Evolutionary conservation across 495 filamentous ascomycete species (phyloP), one percentile per base, ranked within the genome.

Genomic region (Hypoxylon intermedium): DNA sequence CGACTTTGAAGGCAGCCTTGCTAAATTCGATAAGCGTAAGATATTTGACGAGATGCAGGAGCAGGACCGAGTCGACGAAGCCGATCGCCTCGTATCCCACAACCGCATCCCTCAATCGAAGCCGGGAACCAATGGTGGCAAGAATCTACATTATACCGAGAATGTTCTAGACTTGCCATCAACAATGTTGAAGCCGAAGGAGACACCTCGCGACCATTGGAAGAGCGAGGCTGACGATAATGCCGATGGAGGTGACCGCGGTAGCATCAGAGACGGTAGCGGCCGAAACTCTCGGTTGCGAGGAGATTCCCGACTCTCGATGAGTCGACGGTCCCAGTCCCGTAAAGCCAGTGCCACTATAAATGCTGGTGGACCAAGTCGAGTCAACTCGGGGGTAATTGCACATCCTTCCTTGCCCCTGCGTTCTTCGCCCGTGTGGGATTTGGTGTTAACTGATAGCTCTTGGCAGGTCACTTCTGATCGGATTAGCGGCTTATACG

Each of bases 21-120:
- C 89, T 13, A 94, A 94, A 63, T 98, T 98, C 60, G 93, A 98
- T 73, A 98, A 98, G 77, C 82, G 87, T 16, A 82, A 83, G 6
- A 82, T 98, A 7, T 98, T 98, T 69, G 88, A 90, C 47, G 84
- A 97, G 69, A 90, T 98, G 65, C 80, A 91, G 40, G 81, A 91
- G 61, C 89, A 94, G 38, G 94, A 97, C 60, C 87, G 83, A 9
- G 87, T 94, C 13, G 90, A 93, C 6, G 93, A 97, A 44, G 89
- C 92, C 54, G 91, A 89, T 43, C 88, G 93, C 15, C 77, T 98
- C 42, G 92, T 98, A 36, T 89, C 88, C 44, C 90, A 93, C 75
- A 98, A 98, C 67, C 84, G 90, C 16, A 71, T 87, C 6, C 84
- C 83, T 34, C 76, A 80, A 15, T 76, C 87, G 2, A 89, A 90